Evolutionary conservation across 306 rosid genomes (phyloP), one percentile per base, ranked within the genome.

Genomic region (Trifolium pratense): DNA sequence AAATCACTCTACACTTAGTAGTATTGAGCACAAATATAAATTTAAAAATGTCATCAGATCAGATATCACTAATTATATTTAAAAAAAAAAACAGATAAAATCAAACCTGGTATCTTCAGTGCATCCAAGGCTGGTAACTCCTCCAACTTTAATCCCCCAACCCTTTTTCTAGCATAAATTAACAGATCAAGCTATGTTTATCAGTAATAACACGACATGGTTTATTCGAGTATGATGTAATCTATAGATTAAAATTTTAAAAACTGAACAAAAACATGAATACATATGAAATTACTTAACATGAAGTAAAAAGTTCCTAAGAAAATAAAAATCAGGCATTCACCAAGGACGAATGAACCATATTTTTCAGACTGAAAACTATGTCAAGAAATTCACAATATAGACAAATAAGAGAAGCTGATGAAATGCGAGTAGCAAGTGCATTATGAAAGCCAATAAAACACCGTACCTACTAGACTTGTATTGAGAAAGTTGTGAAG

Each of bases 71-170:
- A 62, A 36, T 16, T 66, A 43, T 43, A 15, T 45, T 66, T 59
- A 31, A 40, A 42, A 58, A 76, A 73, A 40, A 42, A 59, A 77
- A 73, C 11, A 61, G 11, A 71, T 66, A 57, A 64, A 78, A 80
- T 42, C 72, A 26, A 31, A 94, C 97, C 98, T 81, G 96, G 96
- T 75, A 89, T 86, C 85, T 87, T 91, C 76, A 94, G 84, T 71
- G 97, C 88, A 56, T 94, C 97, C 84, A 89, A 68, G 66, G 95
- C 92, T 0, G 98, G 97, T 83, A 94, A 64, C 53, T 91, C 98
- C 78, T 91, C 98, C 85, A 94, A 78, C 72, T 91, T 94, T 81
- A 94, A 75, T 68, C 98, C 98, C 71, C 97, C 98, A 69, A 94
- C 97, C 79, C 75, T 89, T 83, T 94, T 94, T 83, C 98, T 94